Base-by-base conservation (phyloP, 306 rosid genomes). In the Cucurbita argyrosperma region DNA sequence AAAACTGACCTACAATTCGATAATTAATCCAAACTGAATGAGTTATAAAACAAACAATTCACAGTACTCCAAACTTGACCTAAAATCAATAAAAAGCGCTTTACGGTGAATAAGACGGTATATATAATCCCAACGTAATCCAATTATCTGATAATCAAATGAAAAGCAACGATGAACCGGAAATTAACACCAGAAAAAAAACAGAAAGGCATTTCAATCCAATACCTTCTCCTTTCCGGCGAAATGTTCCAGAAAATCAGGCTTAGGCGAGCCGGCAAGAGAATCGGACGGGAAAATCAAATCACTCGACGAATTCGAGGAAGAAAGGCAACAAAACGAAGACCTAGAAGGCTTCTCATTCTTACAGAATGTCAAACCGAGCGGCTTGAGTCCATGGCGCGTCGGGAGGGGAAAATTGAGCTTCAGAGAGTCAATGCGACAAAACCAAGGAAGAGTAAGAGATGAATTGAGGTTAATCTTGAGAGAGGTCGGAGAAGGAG, bases 151-250 rank as follows among this genome's bases (percentile, higher is more conserved):
- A 30, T 30, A 30, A 30, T 30, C 35, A 30, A 30, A 30, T 30
- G 35, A 30, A 30, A 30, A 30, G 35, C 35, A 30, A 30, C 35
- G 35, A 30, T 3, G 35, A 30, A 30, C 35, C 0, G 4, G 15
- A 13, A 70, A 42, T 8, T 23, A 52, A 76, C n/a, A 16, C 14
- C 43, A 37, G 38, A 12, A 5, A 26, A 13, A 18, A 0, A 21
- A 4, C 19, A 23, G 58, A 19, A 30, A 12, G 7, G 71, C 40
- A 64, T 9, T 42, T 1, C 7, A 23, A 14, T 46, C 46, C 40
- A 61, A 39, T 78, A 91, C 98, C 96, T 88, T 92, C 42, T 80
- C 80, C 56, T 82, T 76, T 65, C 74, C 73, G 30, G 80, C 67
- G 85, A 84, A 80, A 86, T 78, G 88, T 73, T 76, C 58, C 65